Evolutionary conservation across 768 basidiomycete genomes (phyloP), one percentile per base, ranked within the genome.

Genomic region (Postia placenta): DNA sequence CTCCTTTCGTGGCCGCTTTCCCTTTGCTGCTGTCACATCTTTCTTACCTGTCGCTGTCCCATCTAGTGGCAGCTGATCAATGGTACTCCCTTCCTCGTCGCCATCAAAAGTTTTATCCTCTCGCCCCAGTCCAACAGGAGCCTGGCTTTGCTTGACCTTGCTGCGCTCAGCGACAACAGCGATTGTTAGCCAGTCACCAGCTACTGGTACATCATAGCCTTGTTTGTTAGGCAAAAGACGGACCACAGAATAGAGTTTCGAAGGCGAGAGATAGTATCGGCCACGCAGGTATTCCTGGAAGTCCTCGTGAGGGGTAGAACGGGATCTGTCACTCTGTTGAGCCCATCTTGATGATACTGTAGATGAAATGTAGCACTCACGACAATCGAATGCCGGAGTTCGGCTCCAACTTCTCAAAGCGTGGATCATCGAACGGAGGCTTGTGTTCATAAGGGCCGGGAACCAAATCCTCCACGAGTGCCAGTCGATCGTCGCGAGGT

Each of bases 101-200:
- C 64, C 69, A 2, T 70, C 70, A 15, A 50, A 43, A 42, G 40
- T 26, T 27, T 80, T 76, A 23, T 71, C 72, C 11, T 64, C 67
- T 26, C 67, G 76, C 5, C 77, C 63, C 11, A 74, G 62, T 33
- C 61, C 64, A 17, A 85, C 79, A 42, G 85, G 86, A 25, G 85
- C 82, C 49, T 76, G 78, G 41, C 75, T 89, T 56, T 83, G 78
- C 54, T 79, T 82, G 61, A 94, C 71, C 5, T 83, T 85, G 2
- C 92, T 85, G 19, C 92, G 80, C 64, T 95, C 92, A 2, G 93
- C 95, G 12, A 99, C 83, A 4, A 98, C 94, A 2, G 92, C 95
- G 41, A 99, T 90, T 5, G 93, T 94, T 36, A 97, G 78, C 88
- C 92, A 98, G 65, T 98, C 96, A 2, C 89, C 89, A 5, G 80